Conservation (phyloP, 1,139 yeast genomes). For the Diutina sp. region DNA sequence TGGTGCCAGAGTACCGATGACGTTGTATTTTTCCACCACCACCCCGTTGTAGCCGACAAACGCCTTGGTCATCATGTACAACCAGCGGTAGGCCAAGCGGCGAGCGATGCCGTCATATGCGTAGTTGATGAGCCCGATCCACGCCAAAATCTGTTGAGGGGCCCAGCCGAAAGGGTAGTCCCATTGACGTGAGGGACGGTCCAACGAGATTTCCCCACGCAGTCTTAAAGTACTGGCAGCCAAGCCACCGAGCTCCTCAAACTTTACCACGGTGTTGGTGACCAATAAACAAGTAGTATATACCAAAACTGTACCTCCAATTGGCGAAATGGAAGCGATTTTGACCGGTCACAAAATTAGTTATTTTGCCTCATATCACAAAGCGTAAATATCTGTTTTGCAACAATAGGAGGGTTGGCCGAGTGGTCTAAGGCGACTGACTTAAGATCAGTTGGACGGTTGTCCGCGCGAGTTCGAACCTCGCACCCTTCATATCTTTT, state of each 20-base stretch:
- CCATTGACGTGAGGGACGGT: slow-evolving; percentile 89
- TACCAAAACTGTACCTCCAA: slow-evolving; percentile 2
- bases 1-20: slow-evolving; percentile 70
- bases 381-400: neutral
- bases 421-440: slow-evolving; percentile 4
- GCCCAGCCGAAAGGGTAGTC: slow-evolving; percentile 99
- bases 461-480: slow-evolving; percentile 4
- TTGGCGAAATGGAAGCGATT: no score
- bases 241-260: slow-evolving; percentile 83
- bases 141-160: slow-evolving; percentile 90
- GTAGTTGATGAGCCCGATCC: slow-evolving; percentile 75
- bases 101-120: slow-evolving; percentile 57
- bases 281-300: slow-evolving; percentile 35
- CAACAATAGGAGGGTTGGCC: slow-evolving; percentile 2
- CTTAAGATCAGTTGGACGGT: slow-evolving; percentile 3
- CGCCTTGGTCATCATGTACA: slow-evolving; percentile 78
- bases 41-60: slow-evolving; percentile 93
- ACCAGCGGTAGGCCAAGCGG: slow-evolving; percentile 78
- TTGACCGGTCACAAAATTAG: neutral
- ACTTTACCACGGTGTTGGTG: slow-evolving; percentile 44
- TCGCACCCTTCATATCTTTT: slow-evolving; percentile 2
- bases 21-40: slow-evolving; percentile 92
- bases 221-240: slow-evolving; percentile 75
- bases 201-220: slow-evolving; percentile 58
- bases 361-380: neutral